These are phyloP conservation scores for Trichoderma sp. DNA, from an alignment of 2,329 filamentous ascomycete species.

Conservation along the genomic window DNA sequence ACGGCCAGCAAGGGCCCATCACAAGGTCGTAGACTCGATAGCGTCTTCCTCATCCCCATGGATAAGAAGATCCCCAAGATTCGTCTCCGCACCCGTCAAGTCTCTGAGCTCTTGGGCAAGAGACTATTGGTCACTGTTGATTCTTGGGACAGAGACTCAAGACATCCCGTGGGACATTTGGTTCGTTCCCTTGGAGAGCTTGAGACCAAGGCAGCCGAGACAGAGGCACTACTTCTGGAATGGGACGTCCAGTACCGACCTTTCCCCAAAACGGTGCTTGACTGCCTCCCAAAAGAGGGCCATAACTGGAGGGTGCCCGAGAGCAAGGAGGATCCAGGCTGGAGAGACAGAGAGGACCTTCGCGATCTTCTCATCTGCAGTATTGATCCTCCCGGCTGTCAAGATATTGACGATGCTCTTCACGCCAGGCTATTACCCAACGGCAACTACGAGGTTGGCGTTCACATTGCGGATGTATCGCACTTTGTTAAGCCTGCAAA, in stretches of 20 bases:
- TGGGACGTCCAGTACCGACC: constrained; percentile 97
- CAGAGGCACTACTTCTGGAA: constrained; percentile 87
- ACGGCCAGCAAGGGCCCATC: constrained; percentile 70
- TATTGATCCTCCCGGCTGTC: constrained; percentile 92
- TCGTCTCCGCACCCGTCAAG: constrained; percentile 84
- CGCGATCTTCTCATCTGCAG: constrained; percentile 88
- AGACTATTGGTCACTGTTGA: constrained; percentile 91
- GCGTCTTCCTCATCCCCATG: constrained; percentile 94
- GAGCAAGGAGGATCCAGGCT: constrained; percentile 77
- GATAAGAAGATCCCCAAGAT: constrained; percentile 98
- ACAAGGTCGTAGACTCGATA: constrained; percentile 82
- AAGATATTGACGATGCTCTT: constrained; percentile 96
- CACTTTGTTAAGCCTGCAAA: constrained; percentile 97
- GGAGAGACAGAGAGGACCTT: constrained; percentile 81
- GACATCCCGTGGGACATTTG: constrained; percentile 91
- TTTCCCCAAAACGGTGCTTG: constrained; percentile 91
- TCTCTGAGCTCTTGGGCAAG: constrained; percentile 83
- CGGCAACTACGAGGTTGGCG: constrained; percentile 92
- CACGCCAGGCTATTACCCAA: constrained; percentile 83
- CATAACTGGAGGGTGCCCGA: constrained; percentile 90
- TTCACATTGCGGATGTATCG: constrained; percentile 99
- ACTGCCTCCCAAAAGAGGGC: constrained; percentile 87
- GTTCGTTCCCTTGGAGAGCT: constrained; percentile 89
- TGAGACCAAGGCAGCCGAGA: constrained; percentile 96
- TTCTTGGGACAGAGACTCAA: constrained; percentile 88